Conservation (phyloP, 805 yeast genomes). For the Yarrowia bubula region DNA sequence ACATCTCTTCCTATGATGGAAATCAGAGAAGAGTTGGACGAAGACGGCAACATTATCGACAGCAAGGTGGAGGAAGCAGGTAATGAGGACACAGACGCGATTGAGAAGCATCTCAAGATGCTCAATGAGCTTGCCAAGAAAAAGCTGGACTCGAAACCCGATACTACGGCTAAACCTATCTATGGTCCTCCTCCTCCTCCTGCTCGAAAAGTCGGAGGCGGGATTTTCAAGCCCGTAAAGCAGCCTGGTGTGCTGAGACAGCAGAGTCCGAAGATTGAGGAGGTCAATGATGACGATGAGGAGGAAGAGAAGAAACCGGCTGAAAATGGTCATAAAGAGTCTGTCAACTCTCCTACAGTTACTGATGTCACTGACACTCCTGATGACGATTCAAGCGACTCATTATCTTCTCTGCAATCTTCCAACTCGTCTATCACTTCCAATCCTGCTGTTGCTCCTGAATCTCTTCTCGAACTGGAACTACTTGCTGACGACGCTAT, state of each 20-base stretch:
- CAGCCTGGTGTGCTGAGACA: neutral
- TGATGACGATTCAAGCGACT: conserved; percentile 1
- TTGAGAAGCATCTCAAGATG: conserved; percentile 4
- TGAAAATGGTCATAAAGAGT: neutral
- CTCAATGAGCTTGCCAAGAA: conserved; percentile 2
- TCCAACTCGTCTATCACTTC: conserved; percentile 12
- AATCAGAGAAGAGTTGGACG: conserved; percentile 80
- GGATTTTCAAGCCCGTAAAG: neutral
- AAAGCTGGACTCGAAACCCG: neutral
- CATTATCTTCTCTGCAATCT: neutral
- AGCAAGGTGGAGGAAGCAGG: conserved; percentile 45
- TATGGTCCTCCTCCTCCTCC: conserved; percentile 12
- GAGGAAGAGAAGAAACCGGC: neutral
- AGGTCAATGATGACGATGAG: neutral
- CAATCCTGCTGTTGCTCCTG: conserved; percentile 9
- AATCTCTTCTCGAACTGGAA: conserved; percentile 4
- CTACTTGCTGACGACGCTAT: conserved; percentile 11
- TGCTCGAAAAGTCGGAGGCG: neutral
- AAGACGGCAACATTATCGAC: conserved; percentile 65
- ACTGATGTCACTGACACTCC: neutral
- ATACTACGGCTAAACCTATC: neutral
- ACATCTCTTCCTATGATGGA: conserved; percentile 63
- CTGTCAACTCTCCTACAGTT: neutral
- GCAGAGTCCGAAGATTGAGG: neutral
- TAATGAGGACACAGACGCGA: neutral